Conservation (phyloP, 306 rosid genomes). For the Ceratonia siliqua region DNA sequence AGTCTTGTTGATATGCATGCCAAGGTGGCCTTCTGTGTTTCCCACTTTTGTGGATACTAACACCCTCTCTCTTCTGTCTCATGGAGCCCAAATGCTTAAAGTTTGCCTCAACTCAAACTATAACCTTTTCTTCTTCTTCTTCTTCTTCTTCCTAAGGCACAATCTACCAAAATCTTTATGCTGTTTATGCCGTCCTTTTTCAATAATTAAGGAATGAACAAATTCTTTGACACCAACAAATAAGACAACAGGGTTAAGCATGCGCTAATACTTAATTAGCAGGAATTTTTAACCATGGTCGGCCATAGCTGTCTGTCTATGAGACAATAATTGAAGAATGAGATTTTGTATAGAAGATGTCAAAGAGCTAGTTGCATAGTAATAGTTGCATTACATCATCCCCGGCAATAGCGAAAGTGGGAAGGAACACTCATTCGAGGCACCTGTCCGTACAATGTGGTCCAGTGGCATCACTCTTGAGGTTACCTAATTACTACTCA, state of each 20-base stretch:
- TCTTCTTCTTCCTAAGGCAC: neutral
- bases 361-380: too few species aligned
- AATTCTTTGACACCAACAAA: neutral
- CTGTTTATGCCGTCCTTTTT: neutral
- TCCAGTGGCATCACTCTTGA: slow-evolving; percentile 15
- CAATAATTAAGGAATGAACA: neutral
- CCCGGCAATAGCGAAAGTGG: neutral
- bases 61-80: slow-evolving; percentile 17
- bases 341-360: neutral
- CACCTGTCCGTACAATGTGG: slow-evolving; percentile 37
- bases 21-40: slow-evolving; percentile 17
- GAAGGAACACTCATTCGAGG: slow-evolving; percentile 6
- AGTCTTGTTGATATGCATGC: neutral
- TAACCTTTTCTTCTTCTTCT: neutral
- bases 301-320: neutral
- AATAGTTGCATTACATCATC: neutral
- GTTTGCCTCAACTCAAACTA: neutral
- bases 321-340: neutral
- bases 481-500: slow-evolving; percentile 34
- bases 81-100: slow-evolving; percentile 37
- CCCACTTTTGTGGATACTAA: too few species aligned
- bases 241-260: slow-evolving; percentile 1
- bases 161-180: neutral
- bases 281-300: neutral
- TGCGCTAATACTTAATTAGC: neutral